phyloP scores from a whole-genome alignment of 352 stramenopile genomes.

The Phytopythium helicoides region DNA sequence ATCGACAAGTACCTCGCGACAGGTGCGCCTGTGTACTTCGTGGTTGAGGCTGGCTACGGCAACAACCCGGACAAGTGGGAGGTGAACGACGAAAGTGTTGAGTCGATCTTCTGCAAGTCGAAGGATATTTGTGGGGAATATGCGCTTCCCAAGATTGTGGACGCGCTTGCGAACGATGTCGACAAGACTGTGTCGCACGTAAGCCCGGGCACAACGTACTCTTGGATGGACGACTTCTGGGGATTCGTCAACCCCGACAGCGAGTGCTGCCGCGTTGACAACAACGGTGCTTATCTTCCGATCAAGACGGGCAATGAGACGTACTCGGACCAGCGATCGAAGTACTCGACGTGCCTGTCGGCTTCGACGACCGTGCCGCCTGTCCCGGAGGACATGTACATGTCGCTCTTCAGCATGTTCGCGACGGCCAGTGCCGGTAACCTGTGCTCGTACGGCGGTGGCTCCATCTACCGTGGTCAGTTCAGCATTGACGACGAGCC shows the following conservation, averaged over 20 bases:
- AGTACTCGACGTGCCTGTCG: conserved; percentile 33
- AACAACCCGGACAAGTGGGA: conserved; percentile 46
- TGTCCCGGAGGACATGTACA: conserved; percentile 51
- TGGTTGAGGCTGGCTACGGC: conserved; percentile 53
- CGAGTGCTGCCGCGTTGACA: conserved; percentile 60
- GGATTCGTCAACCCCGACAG: conserved; percentile 58
- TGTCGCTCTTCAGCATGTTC: conserved; percentile 79
- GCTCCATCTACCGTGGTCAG: conserved; percentile 61
- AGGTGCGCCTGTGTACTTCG: conserved; percentile 59
- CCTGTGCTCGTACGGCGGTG: conserved; percentile 64
- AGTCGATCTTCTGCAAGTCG: conserved; percentile 54
- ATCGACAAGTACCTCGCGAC: conserved; percentile 54
- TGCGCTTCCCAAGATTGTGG: conserved; percentile 54
- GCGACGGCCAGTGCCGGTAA: conserved; percentile 51
- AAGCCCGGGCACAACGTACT: conserved; percentile 54
- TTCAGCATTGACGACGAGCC: conserved; percentile 60
- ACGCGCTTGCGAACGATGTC: conserved; percentile 47
- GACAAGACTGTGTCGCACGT: conserved; percentile 46
- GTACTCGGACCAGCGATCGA: conserved; percentile 32
- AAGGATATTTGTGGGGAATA: conserved; percentile 53
- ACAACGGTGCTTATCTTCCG: conserved; percentile 35
- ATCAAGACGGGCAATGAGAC: conserved; percentile 41
- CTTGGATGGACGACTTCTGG: conserved; percentile 72
- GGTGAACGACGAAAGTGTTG: conserved; percentile 38
- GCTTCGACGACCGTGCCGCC: conserved; percentile 34